phyloP scores from a whole-genome alignment of 1,284 basidiomycete species.

The Amylostereum chailletii region DNA sequence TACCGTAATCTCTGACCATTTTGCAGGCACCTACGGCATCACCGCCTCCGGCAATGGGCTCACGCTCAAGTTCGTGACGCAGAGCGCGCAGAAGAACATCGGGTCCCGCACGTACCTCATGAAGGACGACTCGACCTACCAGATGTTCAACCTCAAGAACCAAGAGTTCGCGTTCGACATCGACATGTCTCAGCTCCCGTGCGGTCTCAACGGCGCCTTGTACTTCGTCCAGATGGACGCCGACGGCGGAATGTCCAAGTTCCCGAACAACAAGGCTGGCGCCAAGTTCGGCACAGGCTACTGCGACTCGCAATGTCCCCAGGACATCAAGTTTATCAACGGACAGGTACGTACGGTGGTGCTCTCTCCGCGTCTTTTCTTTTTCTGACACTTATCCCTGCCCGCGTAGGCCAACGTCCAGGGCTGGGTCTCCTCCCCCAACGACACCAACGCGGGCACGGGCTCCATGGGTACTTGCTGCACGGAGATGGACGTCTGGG shows the following conservation, averaged over 20 bases:
- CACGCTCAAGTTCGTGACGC: slow-evolving; percentile 29
- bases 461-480: slow-evolving; percentile 44
- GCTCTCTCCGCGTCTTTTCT: slow-evolving; percentile 9
- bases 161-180: slow-evolving; percentile 51
- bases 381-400: slow-evolving; percentile 18
- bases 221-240: slow-evolving; percentile 37
- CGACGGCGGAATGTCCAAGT: slow-evolving; percentile 43
- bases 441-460: slow-evolving; percentile 25
- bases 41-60: slow-evolving; percentile 26
- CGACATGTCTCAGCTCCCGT: slow-evolving; percentile 33
- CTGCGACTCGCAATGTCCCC: slow-evolving; percentile 51
- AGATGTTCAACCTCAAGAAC: slow-evolving; percentile 43
- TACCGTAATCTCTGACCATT: neutral
- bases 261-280: slow-evolving; percentile 45
- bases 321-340: slow-evolving; percentile 48
- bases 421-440: slow-evolving; percentile 22
- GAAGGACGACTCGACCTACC: slow-evolving; percentile 32
- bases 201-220: slow-evolving; percentile 31
- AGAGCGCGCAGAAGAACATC: slow-evolving; percentile 22
- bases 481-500: slow-evolving; percentile 52
- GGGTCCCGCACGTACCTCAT: slow-evolving; percentile 36
- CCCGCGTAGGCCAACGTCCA: slow-evolving; percentile 23
- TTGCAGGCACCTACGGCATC: slow-evolving; percentile 27
- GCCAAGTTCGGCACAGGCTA: slow-evolving; percentile 50
- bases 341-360: slow-evolving; percentile 29